These are phyloP conservation scores for Aspergillus hiratsukae DNA, from an alignment of 2,329 filamentous ascomycete genomes.

Conservation along the genomic window DNA sequence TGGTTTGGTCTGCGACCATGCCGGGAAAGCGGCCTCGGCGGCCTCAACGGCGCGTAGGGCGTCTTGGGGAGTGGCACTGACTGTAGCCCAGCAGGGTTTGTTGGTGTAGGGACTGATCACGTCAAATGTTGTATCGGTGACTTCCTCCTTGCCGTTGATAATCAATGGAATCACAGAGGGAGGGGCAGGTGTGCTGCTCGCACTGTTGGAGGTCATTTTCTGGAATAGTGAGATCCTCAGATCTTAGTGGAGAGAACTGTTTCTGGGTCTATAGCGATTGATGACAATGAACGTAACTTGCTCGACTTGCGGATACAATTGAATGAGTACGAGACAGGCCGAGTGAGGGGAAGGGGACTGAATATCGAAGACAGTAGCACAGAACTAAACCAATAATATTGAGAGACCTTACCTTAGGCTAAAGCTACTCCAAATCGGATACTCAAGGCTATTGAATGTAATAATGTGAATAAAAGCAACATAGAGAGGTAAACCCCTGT, in stretches of 20 bases:
- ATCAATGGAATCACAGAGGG: constrained; percentile 30
- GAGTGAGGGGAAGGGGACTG: background rate
- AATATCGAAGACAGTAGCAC: background rate
- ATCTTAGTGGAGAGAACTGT: background rate
- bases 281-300: background rate
- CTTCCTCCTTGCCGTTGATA: constrained; percentile 36
- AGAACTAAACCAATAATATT: background rate
- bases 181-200: constrained; percentile 1
- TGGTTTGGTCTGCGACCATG: constrained; percentile 62
- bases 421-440: background rate
- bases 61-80: constrained; percentile 46
- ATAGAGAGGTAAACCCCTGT: background rate
- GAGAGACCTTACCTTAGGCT: background rate
- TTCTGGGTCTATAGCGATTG: background rate
- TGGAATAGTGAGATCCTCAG: background rate
- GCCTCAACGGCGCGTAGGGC: constrained; percentile 48
- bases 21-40: constrained; percentile 59
- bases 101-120: constrained; percentile 54
- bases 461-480: background rate
- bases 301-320: background rate
- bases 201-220: background rate
- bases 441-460: background rate
- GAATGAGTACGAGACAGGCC: background rate
- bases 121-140: constrained; percentile 27
- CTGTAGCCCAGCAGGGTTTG: constrained; percentile 50